Conservation (phyloP, 495 filamentous ascomycete genomes). For the Neurospora sp. region DNA sequence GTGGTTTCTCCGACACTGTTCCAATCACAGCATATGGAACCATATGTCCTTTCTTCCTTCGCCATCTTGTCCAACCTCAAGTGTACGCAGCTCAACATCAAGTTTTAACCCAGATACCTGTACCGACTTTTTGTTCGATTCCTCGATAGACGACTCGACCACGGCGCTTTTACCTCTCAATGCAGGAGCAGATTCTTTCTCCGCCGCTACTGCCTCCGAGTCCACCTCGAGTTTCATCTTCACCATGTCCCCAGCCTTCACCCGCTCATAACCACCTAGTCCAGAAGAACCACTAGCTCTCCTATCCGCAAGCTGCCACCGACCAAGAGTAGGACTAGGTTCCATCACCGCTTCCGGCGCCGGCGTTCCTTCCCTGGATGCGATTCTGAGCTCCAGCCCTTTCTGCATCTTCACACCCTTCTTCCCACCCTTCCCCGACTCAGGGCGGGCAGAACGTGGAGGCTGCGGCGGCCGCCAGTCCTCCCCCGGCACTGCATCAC, state of each 20-base stretch:
- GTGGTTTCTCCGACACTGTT: background rate
- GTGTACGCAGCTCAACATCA: conserved; percentile 13
- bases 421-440: background rate
- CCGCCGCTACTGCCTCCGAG: too few species aligned
- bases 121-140: conserved; percentile 1
- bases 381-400: background rate
- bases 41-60: background rate
- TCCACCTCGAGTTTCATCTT: background rate
- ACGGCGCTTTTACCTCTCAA: too few species aligned
- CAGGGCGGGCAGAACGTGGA: background rate
- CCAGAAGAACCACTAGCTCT: background rate
- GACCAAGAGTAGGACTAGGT: conserved; percentile 16
- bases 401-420: background rate
- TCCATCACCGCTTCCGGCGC: conserved; percentile 16
- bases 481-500: background rate
- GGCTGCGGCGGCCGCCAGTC: conserved; percentile 1
- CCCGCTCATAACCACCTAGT: background rate
- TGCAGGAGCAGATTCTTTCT: background rate
- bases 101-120: conserved; percentile 16
- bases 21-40: background rate
- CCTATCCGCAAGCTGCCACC: conserved; percentile 3
- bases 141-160: conserved; percentile 1
- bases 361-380: background rate
- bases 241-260: background rate
- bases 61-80: background rate